Percentiles rank a stretch among this genome's conserved stretches.
Evolutionary conservation across 2,329 filamentous ascomycete species (phyloP).

Genomic region (Fusarium equiseti): DNA sequence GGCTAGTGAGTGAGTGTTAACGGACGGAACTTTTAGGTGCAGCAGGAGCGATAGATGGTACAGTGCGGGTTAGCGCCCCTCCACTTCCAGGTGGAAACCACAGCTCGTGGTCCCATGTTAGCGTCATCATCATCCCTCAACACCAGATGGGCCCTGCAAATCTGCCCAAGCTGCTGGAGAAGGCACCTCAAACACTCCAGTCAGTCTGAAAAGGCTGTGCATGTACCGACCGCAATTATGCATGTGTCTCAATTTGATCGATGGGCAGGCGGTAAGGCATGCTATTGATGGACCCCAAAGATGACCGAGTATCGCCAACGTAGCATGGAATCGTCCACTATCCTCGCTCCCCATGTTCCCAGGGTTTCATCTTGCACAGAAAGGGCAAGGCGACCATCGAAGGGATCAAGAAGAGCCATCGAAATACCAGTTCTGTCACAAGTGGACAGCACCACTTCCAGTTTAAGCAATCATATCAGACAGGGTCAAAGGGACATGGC

Average conservation of each 20-base stretch:
- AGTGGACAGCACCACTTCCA: slow-evolving; percentile 23
- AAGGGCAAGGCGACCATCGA: slow-evolving; percentile 23
- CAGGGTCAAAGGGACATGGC: background rate
- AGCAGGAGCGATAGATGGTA: background rate
- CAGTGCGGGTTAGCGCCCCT: slow-evolving; percentile 15
- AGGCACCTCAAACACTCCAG: slow-evolving; percentile 14
- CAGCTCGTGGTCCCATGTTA: slow-evolving; percentile 42
- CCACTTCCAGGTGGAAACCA: slow-evolving; percentile 13
- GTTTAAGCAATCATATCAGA: slow-evolving; percentile 20
- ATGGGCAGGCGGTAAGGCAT: slow-evolving; percentile 17
- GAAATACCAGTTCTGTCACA: slow-evolving; percentile 23
- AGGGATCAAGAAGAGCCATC: slow-evolving; percentile 13
- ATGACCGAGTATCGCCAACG: slow-evolving; percentile 1
- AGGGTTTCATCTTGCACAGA: slow-evolving; percentile 19
- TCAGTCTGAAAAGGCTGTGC: background rate
- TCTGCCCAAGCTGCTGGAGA: slow-evolving; percentile 30
- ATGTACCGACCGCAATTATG: background rate
- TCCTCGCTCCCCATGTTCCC: slow-evolving; percentile 13
- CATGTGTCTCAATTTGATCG: slow-evolving; percentile 16
- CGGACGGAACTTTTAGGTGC: background rate
- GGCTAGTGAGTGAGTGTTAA: background rate
- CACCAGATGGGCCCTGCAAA: slow-evolving; percentile 39
- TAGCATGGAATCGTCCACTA: background rate
- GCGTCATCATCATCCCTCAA: slow-evolving; percentile 46
- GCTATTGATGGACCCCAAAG: background rate